Percentiles rank a stretch among this genome's conserved stretches.
phyloP scores from a whole-genome alignment of 306 rosid species.

The Lathyrus oleraceus region DNA sequence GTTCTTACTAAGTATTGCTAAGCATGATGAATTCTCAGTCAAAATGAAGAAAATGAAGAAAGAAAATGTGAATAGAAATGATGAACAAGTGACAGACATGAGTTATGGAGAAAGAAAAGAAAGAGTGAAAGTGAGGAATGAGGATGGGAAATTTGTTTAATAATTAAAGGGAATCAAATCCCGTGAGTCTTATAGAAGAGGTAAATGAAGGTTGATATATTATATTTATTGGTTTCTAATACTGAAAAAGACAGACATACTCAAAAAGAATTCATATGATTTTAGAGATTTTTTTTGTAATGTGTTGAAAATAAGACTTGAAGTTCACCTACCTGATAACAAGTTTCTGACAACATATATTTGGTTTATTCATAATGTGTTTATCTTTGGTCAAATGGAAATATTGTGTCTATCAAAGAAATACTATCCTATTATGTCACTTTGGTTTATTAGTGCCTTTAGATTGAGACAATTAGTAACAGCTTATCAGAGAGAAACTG shows the following conservation, averaged over 20 bases:
- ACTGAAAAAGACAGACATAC: constrained; percentile 35
- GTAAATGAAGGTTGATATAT: constrained; percentile 26
- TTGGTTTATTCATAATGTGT: constrained; percentile 18
- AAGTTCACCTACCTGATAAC: constrained; percentile 31
- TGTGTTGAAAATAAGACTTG: constrained; percentile 17
- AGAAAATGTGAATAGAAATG: constrained; percentile 33
- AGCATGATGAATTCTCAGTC: constrained; percentile 32
- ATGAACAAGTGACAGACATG: constrained; percentile 50
- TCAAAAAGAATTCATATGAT: constrained; percentile 17
- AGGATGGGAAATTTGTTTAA: constrained; percentile 16
- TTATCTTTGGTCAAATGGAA: constrained; percentile 34
- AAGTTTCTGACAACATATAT: constrained; percentile 31
- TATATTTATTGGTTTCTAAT: constrained; percentile 25
- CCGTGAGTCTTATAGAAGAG: constrained; percentile 65
- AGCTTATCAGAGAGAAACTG: not conserved
- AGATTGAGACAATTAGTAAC: constrained; percentile 10
- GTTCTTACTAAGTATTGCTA: constrained; percentile 27
- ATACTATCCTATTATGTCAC: constrained; percentile 22
- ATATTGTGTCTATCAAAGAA: constrained; percentile 41
- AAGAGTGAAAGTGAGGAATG: constrained; percentile 37
- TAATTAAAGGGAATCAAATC: constrained; percentile 51
- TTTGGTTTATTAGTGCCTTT: constrained; percentile 12
- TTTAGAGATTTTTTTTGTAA: constrained; percentile 23
- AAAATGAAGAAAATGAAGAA: constrained; percentile 42
- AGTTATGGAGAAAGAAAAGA: constrained; percentile 53